phyloP scores from a whole-genome alignment of 257 asterid genomes.

The Solanum gandarillasii region DNA sequence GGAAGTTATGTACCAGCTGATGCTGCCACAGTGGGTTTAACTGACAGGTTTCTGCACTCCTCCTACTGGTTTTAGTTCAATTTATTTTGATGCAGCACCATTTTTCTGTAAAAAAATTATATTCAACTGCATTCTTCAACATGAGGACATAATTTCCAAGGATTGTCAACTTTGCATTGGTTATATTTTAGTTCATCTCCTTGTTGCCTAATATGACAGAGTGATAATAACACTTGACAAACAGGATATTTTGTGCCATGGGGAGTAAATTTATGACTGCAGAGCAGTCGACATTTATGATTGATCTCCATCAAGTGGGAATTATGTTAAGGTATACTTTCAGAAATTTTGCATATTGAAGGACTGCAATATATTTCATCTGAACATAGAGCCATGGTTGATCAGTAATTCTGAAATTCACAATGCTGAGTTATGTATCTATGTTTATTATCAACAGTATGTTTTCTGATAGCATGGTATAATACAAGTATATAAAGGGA shows the following conservation, averaged over 20 bases:
- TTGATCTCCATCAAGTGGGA: conserved; percentile 97
- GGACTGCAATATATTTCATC: neutral
- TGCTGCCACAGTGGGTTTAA: conserved; percentile 90
- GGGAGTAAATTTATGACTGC: conserved; percentile 96
- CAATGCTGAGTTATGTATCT: neutral
- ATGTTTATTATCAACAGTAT: neutral
- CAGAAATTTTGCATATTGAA: neutral
- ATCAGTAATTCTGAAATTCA: neutral
- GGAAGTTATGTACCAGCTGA: conserved; percentile 99
- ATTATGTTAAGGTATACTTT: conserved; percentile 73
- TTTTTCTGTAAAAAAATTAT: neutral
- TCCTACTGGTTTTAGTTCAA: conserved; percentile 3
- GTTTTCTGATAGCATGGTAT: neutral
- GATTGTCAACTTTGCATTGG: neutral
- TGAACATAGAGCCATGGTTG: neutral
- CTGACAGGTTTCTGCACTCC: conserved; percentile 58
- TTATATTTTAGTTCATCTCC: neutral
- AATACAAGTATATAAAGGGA: neutral
- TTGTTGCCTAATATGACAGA: conserved; percentile 1
- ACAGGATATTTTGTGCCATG: conserved; percentile 90
- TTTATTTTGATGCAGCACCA: neutral
- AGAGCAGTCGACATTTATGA: conserved; percentile 96
- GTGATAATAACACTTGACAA: neutral
- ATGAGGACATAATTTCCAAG: neutral
- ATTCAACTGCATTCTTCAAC: neutral